A percentile compares a stretch with the other conserved stretches of the same genome.
These are phyloP conservation scores for Helichrysum umbraculigerum DNA, from an alignment of 129 eudicot species.

Conservation along the genomic window DNA sequence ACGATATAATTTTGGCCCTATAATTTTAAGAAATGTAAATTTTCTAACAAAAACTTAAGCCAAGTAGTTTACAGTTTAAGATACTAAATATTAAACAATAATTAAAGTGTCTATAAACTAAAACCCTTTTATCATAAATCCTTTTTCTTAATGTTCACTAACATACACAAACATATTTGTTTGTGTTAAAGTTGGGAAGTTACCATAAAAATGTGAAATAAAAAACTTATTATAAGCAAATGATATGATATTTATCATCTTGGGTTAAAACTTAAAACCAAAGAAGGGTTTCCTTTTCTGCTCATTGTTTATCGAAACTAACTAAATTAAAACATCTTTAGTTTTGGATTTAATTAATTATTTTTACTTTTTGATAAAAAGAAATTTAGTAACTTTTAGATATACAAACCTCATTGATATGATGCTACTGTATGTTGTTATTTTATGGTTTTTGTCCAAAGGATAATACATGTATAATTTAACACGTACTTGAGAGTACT, in stretches of 20 bases:
- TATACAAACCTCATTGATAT: background rate
- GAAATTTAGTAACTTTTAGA: too few species aligned
- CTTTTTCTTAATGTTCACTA: background rate
- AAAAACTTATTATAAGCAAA: constrained; percentile 24
- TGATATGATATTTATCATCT: constrained; percentile 24
- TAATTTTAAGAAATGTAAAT: too few species aligned
- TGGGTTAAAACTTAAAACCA: constrained; percentile 28
- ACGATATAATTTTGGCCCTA: too few species aligned
- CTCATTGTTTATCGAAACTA: too few species aligned
- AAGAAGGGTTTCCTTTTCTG: constrained; percentile 25
- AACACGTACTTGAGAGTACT: background rate
- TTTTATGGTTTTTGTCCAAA: constrained; percentile 27
- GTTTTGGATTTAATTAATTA: too few species aligned
- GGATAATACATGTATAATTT: constrained; percentile 18
- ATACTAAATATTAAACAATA: background rate
- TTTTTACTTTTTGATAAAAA: constrained; percentile 15
- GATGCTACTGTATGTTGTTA: background rate
- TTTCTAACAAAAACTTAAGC: background rate
- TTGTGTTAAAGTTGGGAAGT: background rate
- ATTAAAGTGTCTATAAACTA: too few species aligned
- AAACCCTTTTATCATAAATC: too few species aligned
- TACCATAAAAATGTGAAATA: constrained; percentile 23
- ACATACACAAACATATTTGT: background rate
- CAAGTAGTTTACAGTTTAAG: too few species aligned
- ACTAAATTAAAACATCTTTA: too few species aligned